Evolutionary conservation across 2,329 filamentous ascomycete species (phyloP).

Genomic region (Aspergillus neotritici): DNA sequence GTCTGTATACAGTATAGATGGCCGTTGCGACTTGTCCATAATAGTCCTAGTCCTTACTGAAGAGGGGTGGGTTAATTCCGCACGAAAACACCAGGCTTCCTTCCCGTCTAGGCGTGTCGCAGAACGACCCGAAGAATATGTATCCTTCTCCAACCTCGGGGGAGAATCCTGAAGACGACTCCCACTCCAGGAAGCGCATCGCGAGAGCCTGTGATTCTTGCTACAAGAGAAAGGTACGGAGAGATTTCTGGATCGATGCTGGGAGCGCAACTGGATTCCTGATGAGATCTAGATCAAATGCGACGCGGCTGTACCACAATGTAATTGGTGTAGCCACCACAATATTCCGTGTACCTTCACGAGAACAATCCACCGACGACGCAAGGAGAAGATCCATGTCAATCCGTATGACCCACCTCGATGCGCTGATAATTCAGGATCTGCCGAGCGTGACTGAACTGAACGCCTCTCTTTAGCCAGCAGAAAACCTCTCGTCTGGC

Average conservation of each 20-base stretch:
- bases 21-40: too few species aligned
- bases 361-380: constrained; percentile 23
- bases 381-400: constrained; percentile 21
- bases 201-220: constrained; percentile 47
- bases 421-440: not conserved
- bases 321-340: constrained; percentile 50
- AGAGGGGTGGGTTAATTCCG: too few species aligned
- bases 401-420: constrained; percentile 15
- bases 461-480: constrained; percentile 10
- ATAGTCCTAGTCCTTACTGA: too few species aligned
- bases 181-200: constrained; percentile 20
- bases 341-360: constrained; percentile 45
- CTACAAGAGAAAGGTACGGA: constrained; percentile 45
- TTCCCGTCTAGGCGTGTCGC: too few species aligned
- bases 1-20: too few species aligned
- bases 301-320: constrained; percentile 40
- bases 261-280: constrained; percentile 2
- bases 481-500: constrained; percentile 27
- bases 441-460: not conserved
- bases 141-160: constrained; percentile 13
- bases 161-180: constrained; percentile 19
- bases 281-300: constrained; percentile 44
- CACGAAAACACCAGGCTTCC: too few species aligned
- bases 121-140: constrained; percentile 7
- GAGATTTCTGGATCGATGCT: not conserved